Evolutionary conservation across 768 basidiomycete genomes (phyloP), one percentile per base, ranked within the genome.

Genomic region (Tulasnella sp.): DNA sequence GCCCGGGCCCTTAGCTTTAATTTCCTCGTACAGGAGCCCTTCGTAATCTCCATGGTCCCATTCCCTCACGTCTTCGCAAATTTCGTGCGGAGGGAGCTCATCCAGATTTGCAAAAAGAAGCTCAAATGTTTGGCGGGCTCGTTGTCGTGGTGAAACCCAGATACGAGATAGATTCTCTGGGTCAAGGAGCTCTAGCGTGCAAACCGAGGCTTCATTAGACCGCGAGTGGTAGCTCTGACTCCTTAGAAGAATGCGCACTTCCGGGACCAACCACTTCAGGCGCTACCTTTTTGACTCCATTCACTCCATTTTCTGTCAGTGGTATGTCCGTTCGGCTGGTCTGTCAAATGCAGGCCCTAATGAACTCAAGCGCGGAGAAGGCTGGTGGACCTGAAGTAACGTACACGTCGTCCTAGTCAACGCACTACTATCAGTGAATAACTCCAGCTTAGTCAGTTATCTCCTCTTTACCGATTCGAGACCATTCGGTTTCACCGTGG

Each of bases 401-500:
- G 76, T 77, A 82, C 83, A 80, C 83, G 83, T 58, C 82, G 80
- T 52, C 82, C 83, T 80, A 74, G 56, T 24, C 56, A 68, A 76
- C 42, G 78, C 81, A 62, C 68, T 71, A 81, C 74, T 71, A 79
- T 42, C 40, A 71, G 24, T 18, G 31, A 39, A 38, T 27, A 48
- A 24, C 12, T 9, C 16, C 39, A 77, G 24, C 52, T 6, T 0
- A 36, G 18, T 4, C 4, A 27, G 36, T 68, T 12, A 52, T 38
- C 85, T 90, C 10, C 62, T 16, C 6, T 68, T 68, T 78, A 82
- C 95, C 96, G 82, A 93, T 96, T 68, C 92, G 83, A 24, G 94
- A 94, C 96, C 96, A 98, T 84, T 97, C 96, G 1, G 97, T 98
- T 87, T 98, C 93, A 42, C 95, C 95, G 84, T 96, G 94, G 80